Base-by-base conservation (phyloP, 768 basidiomycete species). In the Asterophora parasitica region DNA sequence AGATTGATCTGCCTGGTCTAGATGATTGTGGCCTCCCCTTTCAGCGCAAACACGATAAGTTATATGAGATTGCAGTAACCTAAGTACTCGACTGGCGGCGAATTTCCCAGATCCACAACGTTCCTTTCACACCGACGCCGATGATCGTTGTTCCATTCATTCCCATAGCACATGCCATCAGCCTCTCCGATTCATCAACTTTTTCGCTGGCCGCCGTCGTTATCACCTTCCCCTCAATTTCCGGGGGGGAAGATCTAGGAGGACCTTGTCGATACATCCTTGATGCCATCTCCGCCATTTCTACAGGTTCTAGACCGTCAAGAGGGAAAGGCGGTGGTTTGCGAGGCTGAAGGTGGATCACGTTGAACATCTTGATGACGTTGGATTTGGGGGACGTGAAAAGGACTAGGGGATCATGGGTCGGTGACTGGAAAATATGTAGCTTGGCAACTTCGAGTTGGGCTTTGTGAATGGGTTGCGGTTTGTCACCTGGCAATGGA, bases 401-500 rank as follows among this genome's bases (percentile, higher is more conserved):
- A 4, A 77, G 61, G 26, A 81, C 60, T 35, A 85, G 56, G n/a
- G 81, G 82, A 52, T 82, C 77, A 50, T 78, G 73, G 13, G 54
- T 65, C 13, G 64, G 61, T 2, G 73, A 70, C 31, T 75, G 67
- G 46, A 68, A 74, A 11, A 81, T 47, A 41, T 74, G 68, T 27
- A 80, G 54, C 16, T 61, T 62, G 3, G 69, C 66, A 1, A 60
- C 62, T 8, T 62, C 57, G 23, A 65, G 58, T 40, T 70, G 72
- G 4, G 53, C 62, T 27, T 60, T 23, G 23, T 3, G 57, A 3
- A 63, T 59, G 23, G 23, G 23, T 23, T 23, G 23, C 23, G 23
- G 6, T 23, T 23, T 23, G 6, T 6, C 23, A 23, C 23, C 23
- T 23, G 23, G 23, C 44, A 64, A 60, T 7, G 73, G 73, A 51